These are phyloP conservation scores for Fragaria ananassa DNA, from an alignment of 306 rosid genomes.

Conservation along the genomic window DNA sequence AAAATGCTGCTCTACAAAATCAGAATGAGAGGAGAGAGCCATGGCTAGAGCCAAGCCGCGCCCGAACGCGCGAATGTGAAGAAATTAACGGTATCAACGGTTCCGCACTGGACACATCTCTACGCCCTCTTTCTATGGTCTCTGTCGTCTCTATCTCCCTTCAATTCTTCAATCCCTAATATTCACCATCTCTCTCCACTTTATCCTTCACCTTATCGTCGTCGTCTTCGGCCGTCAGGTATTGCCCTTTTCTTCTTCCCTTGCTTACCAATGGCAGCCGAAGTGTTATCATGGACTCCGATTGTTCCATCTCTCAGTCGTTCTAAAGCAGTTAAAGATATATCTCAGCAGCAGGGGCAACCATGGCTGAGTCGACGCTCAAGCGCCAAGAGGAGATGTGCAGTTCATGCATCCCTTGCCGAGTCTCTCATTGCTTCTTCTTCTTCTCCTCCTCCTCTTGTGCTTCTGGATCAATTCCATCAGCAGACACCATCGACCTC, in stretches of 20 bases:
- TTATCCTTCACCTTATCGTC: neutral
- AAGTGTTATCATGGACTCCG: neutral
- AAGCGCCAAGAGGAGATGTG: slow-evolving; percentile 25
- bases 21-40: slow-evolving; percentile 12
- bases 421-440: slow-evolving; percentile 31
- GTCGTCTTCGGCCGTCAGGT: neutral
- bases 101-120: slow-evolving; percentile 32
- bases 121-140: neutral
- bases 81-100: slow-evolving; percentile 35
- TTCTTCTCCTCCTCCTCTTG: slow-evolving; percentile 9
- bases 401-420: slow-evolving; percentile 37
- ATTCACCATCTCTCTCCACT: neutral
- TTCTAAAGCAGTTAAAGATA: neutral
- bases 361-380: slow-evolving; percentile 30
- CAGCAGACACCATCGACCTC: neutral
- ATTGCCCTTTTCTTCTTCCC: neutral
- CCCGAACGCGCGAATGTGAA: slow-evolving; percentile 38
- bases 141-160: slow-evolving; percentile 1
- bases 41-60: slow-evolving; percentile 48
- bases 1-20: neutral
- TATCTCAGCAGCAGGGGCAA: slow-evolving; percentile 8
- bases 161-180: slow-evolving; percentile 31
- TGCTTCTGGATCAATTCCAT: slow-evolving; percentile 8
- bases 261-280: neutral
- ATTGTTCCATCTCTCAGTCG: neutral